A percentile compares a stretch with the other conserved stretches of the same genome.
Evolutionary conservation across 192 early-diverging fungal species (phyloP).

Genomic region (Gaertneriomyces sp.): DNA sequence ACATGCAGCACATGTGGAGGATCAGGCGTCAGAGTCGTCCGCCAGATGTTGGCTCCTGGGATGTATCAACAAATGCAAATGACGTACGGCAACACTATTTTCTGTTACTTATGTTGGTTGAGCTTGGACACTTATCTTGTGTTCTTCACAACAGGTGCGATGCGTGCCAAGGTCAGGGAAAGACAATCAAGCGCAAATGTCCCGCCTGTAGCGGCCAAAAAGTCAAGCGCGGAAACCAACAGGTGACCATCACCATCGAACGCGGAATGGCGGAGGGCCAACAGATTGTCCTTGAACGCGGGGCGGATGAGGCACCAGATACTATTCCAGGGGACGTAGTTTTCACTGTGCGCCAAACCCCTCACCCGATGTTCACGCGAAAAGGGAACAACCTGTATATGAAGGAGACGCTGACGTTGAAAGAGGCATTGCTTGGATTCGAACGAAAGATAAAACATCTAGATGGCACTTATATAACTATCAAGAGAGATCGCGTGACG

Average conservation of each 20-base stretch:
- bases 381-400: conserved; percentile 73
- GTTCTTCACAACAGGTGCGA: conserved; percentile 61
- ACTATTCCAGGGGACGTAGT: conserved; percentile 80
- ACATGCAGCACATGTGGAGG: conserved; percentile 80
- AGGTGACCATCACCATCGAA: conserved; percentile 74
- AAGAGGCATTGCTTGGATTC: conserved; percentile 80
- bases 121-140: neutral
- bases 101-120: neutral
- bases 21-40: conserved; percentile 71
- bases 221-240: conserved; percentile 77
- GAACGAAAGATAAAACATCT: conserved; percentile 69
- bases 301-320: conserved; percentile 90
- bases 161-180: conserved; percentile 85
- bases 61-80: conserved; percentile 94
- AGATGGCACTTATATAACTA: conserved; percentile 54
- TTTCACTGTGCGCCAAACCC: conserved; percentile 67
- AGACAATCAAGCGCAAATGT: conserved; percentile 76
- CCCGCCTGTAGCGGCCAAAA: conserved; percentile 79
- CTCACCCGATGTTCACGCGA: conserved; percentile 72
- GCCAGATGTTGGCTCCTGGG: conserved; percentile 86
- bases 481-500: conserved; percentile 53
- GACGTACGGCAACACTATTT: conserved; percentile 35
- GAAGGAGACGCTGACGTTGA: conserved; percentile 71
- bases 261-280: conserved; percentile 78
- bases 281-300: conserved; percentile 75